Evolutionary conservation across 257 asterid genomes (phyloP).

Genomic region (Capsicum chinense): DNA sequence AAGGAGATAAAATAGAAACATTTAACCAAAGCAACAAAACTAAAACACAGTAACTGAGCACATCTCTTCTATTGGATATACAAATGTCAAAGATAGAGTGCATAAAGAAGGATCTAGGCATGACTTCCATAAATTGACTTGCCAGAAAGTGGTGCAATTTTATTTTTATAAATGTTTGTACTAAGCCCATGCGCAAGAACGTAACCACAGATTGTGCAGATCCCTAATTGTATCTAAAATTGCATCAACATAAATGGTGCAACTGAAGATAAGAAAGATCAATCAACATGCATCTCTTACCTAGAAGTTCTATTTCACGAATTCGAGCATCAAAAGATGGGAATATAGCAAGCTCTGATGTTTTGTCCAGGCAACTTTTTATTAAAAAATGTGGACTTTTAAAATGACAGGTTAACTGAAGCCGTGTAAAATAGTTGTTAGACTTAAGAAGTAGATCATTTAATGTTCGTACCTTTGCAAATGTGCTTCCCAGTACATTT

Average conservation of each 20-base stretch:
- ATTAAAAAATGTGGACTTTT: conserved; percentile 36
- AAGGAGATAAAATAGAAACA: too few species aligned
- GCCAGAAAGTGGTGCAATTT: conserved; percentile 22
- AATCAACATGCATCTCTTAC: conserved; percentile 40
- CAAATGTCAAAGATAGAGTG: neutral
- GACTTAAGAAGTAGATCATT: conserved; percentile 9
- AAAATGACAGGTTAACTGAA: conserved; percentile 27
- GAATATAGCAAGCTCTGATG: conserved; percentile 78
- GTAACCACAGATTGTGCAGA: too few species aligned
- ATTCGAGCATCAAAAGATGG: conserved; percentile 69
- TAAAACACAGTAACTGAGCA: too few species aligned
- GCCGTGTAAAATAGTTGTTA: neutral
- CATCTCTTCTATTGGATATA: too few species aligned
- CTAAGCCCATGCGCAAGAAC: too few species aligned
- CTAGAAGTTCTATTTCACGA: conserved; percentile 71
- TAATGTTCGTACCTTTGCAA: conserved; percentile 65
- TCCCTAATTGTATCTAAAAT: too few species aligned
- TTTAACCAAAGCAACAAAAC: too few species aligned
- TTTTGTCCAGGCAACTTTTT: conserved; percentile 80
- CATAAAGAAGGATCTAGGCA: conserved; percentile 5
- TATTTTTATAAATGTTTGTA: too few species aligned
- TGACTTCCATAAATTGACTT: neutral
- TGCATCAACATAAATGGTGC: neutral
- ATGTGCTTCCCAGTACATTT: conserved; percentile 85
- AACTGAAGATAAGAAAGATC: conserved; percentile 16